Base-by-base conservation (phyloP, 306 rosid genomes). In the Prunus mume region DNA sequence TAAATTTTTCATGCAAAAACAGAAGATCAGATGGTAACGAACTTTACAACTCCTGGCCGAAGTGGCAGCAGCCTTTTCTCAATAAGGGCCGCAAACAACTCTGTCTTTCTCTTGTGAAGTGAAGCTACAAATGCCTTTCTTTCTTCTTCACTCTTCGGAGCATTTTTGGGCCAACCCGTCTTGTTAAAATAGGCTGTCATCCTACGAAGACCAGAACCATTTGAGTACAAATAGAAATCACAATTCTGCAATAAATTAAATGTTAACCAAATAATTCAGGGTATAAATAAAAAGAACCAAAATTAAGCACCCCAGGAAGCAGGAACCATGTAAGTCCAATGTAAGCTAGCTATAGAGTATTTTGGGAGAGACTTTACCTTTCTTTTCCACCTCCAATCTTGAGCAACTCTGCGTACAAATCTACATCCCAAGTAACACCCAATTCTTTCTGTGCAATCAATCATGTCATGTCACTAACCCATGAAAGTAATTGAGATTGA, bases 381-480 rank as follows among this genome's bases (percentile, higher is more conserved):
- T 95, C 98, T 85, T 95, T 95, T 77, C 98, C 98, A 66, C 98
- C 98, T 78, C 97, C 98, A 81, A 95, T 95, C 83, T 95, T 92
- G 86, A 95, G 98, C 81, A 95, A 83, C 76, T 95, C 97, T 3
- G 97, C 97, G 20, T 92, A 95, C 90, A 95, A 88, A 55, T 95
- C 98, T 49, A 95, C 98, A 83, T 92, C 96, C 98, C 98, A 95
- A 0, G 92, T 88, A 72, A 90, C 92, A 8, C 97, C 93, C 84
- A 95, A 87, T 79, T 88, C 96, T 87, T 75, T 92, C 98, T 95
- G 87, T 43, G 47, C 65, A 25, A n/a, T 80, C 81, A 80, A 79
- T 73, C 15, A 41, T 65, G 57, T 12, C 12, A 7, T 38, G 55
- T 52, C 51, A 69, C 22, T 67, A 71, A 81, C 54, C 68, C 74